phyloP scores from a whole-genome alignment of 2,329 filamentous ascomycete species.

The Grosmannia huntii region DNA sequence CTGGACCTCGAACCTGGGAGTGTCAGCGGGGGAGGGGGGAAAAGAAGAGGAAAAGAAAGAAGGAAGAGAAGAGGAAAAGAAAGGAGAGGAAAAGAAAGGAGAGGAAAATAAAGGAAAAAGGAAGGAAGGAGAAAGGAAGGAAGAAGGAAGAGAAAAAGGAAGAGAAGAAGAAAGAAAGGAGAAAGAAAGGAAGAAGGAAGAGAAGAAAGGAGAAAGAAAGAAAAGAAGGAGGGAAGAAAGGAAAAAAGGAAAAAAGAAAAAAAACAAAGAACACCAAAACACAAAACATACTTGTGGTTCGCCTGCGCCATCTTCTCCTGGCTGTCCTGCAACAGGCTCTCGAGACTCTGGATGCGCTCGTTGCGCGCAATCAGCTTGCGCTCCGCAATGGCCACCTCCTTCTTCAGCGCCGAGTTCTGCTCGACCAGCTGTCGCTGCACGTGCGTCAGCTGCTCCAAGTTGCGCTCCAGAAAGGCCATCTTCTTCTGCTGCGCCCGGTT shows the following conservation, averaged over 20 bases:
- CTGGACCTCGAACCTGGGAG: conserved; percentile 80
- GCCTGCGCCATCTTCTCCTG: conserved; percentile 97
- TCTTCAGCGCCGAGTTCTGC: conserved; percentile 94
- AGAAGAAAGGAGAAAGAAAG: conserved; percentile 14
- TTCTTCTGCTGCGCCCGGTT: conserved; percentile 99
- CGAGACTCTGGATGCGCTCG: conserved; percentile 89
- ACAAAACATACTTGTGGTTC: conserved; percentile 73
- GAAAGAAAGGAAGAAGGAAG: conserved; percentile 15
- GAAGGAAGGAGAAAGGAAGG: conserved; percentile 4
- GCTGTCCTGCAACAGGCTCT: conserved; percentile 85
- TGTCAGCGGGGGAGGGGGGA: background rate
- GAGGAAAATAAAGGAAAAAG: conserved; percentile 1
- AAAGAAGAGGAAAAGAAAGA: conserved; percentile 13
- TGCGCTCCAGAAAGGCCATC: conserved; percentile 98
- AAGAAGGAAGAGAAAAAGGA: conserved; percentile 21
- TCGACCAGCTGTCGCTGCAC: conserved; percentile 96
- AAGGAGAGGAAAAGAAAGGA: background rate
- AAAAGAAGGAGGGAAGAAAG: background rate
- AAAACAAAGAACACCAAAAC: background rate
- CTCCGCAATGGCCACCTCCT: conserved; percentile 97
- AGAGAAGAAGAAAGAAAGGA: background rate
- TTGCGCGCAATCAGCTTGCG: conserved; percentile 93
- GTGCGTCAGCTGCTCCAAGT: conserved; percentile 92
- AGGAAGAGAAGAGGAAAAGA: conserved; percentile 8
- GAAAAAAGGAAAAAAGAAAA: conserved; percentile 13